Conservation (phyloP, 2,329 filamentous ascomycete species). For the Aureobasidium sp. region DNA sequence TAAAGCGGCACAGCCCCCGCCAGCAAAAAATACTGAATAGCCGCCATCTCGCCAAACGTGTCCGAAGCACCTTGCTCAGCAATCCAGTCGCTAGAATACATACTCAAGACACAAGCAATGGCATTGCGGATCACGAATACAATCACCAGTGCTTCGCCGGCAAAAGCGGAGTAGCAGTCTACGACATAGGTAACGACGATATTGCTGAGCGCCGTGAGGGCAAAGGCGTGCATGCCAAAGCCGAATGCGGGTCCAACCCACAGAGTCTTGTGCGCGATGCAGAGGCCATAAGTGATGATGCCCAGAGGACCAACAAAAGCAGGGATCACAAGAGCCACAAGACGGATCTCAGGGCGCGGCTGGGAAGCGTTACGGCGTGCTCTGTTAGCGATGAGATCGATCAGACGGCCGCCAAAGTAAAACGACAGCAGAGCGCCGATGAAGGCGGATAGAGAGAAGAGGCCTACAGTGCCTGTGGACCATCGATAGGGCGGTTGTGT, state of each 20-base stretch:
- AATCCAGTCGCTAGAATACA: conserved; percentile 25
- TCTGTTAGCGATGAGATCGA: conserved; percentile 27
- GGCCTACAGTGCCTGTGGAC: conserved; percentile 20
- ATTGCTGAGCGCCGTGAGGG: conserved; percentile 26
- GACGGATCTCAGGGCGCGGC: conserved; percentile 25
- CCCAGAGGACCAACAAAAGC: conserved; percentile 26
- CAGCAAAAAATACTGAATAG: conserved; percentile 22
- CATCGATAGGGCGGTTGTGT: conserved; percentile 20
- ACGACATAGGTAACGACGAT: conserved; percentile 26
- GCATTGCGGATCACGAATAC: conserved; percentile 27
- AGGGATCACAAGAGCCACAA: conserved; percentile 24
- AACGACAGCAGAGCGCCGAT: conserved; percentile 21
- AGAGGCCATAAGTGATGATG: conserved; percentile 28
- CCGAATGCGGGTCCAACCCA: conserved; percentile 24
- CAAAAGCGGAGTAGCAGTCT: conserved; percentile 24
- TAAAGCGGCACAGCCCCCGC: conserved; percentile 11
- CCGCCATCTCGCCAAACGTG: conserved; percentile 26
- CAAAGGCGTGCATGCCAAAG: conserved; percentile 28
- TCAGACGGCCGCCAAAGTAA: conserved; percentile 25
- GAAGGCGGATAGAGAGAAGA: conserved; percentile 23
- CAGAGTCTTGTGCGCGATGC: conserved; percentile 18
- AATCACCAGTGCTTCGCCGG: conserved; percentile 26
- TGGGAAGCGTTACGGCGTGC: conserved; percentile 21
- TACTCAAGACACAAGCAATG: conserved; percentile 24
- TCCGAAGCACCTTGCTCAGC: conserved; percentile 17